phyloP scores from a whole-genome alignment of 2,329 filamentous ascomycete genomes.

The Alternaria conjuncta region DNA sequence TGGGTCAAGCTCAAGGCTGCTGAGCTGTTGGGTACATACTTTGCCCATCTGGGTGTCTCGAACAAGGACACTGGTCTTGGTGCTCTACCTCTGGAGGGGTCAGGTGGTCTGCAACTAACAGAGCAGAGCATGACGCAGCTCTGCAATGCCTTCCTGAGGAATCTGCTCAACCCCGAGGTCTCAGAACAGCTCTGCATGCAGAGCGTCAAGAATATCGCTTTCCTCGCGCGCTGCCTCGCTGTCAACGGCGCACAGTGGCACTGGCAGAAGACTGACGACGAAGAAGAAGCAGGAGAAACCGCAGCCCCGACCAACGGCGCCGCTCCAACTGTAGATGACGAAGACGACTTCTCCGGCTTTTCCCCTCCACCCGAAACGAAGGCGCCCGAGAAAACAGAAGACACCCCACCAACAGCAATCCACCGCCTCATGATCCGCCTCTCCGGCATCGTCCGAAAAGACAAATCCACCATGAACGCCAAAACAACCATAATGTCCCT shows the following conservation, averaged over 20 bases:
- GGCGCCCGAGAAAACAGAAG: conserved; percentile 28
- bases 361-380: conserved; percentile 26
- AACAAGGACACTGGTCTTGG: conserved; percentile 61
- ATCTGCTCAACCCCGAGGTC: conserved; percentile 68
- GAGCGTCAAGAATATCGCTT: conserved; percentile 80
- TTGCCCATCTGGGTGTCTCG: conserved; percentile 76
- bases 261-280: conserved; percentile 53
- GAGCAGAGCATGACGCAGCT: conserved; percentile 68
- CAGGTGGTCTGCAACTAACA: conserved; percentile 72
- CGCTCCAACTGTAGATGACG: conserved; percentile 40
- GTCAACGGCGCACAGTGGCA: conserved; percentile 62
- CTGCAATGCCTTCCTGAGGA: conserved; percentile 62
- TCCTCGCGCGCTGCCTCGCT: conserved; percentile 72
- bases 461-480: conserved; percentile 68
- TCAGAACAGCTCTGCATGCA: conserved; percentile 80
- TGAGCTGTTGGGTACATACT: conserved; percentile 75
- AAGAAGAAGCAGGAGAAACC: conserved; percentile 48
- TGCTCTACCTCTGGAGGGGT: conserved; percentile 69
- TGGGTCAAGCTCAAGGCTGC: conserved; percentile 80
- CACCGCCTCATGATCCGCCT: conserved; percentile 80
- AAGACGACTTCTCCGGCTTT: conserved; percentile 40
- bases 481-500: conserved; percentile 80
- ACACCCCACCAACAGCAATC: conserved; percentile 58
- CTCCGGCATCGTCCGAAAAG: conserved; percentile 76
- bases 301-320: conserved; percentile 48